Percentiles rank a stretch among this genome's conserved stretches.
These are phyloP conservation scores for Penicillium ochrochloron DNA, from an alignment of 495 filamentous ascomycete genomes.

Conservation along the genomic window DNA sequence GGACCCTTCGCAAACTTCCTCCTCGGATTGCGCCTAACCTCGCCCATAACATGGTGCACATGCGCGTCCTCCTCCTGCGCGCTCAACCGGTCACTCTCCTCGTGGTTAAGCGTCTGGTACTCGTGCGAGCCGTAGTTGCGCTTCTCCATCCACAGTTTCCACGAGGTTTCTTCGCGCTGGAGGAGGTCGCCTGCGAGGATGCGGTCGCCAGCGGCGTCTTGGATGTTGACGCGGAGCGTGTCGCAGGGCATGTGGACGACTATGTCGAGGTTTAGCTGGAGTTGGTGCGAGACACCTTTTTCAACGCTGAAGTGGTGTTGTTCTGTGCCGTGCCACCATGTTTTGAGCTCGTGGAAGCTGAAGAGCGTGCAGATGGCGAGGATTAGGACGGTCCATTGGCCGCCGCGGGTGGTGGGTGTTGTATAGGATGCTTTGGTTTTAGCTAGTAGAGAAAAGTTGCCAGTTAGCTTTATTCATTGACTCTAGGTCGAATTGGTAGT, in stretches of 20 bases:
- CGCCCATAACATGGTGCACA: constrained; percentile 56
- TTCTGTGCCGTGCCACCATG: constrained; percentile 84
- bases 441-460: constrained; percentile 54
- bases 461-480: constrained; percentile 2
- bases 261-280: constrained; percentile 95
- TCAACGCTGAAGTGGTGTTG: constrained; percentile 92
- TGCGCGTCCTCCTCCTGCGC: constrained; percentile 58
- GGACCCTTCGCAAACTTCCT: constrained; percentile 73
- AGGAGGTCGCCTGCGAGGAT: constrained; percentile 82
- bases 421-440: constrained; percentile 97
- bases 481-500: neutral
- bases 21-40: constrained; percentile 42
- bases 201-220: constrained; percentile 91
- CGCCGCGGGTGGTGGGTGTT: constrained; percentile 77
- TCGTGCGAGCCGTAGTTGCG: constrained; percentile 65
- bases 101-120: constrained; percentile 56
- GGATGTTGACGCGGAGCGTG: constrained; percentile 92
- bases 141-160: constrained; percentile 80
- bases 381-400: constrained; percentile 90
- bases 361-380: constrained; percentile 72
- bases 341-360: constrained; percentile 72
- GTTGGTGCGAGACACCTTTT: constrained; percentile 81
- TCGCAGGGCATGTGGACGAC: constrained; percentile 89
- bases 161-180: constrained; percentile 74
- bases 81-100: constrained; percentile 44